Evolutionary conservation across 306 rosid genomes (phyloP).

Genomic region (Quercus glauca): DNA sequence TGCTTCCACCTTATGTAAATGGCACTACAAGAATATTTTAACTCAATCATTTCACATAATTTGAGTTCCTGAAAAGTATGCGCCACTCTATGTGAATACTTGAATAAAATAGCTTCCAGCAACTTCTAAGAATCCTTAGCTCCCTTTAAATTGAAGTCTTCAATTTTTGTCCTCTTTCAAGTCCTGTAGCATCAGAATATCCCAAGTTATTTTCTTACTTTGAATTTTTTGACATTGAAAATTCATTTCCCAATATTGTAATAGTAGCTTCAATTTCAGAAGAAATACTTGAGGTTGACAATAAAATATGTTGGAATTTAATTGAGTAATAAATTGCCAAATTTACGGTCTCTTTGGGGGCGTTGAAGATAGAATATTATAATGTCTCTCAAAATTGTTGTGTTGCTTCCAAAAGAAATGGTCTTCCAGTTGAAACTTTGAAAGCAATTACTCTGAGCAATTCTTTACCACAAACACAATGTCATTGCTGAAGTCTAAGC

Average conservation of each 20-base stretch:
- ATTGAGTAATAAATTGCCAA: neutral
- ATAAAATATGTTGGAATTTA: neutral
- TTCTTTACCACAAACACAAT: neutral
- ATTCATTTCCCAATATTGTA: neutral
- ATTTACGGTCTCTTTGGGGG: neutral
- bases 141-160: neutral
- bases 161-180: neutral
- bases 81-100: slow-evolving; percentile 9
- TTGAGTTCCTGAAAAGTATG: neutral
- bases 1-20: slow-evolving; percentile 16
- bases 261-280: neutral
- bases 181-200: neutral
- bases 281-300: neutral
- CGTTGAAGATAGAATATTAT: too few species aligned
- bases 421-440: neutral
- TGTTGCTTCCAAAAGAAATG: neutral
- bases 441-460: neutral
- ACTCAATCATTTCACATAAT: slow-evolving; percentile 4
- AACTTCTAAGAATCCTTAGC: neutral
- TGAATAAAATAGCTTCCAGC: neutral
- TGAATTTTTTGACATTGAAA: neutral
- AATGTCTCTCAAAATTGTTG: neutral
- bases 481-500: neutral
- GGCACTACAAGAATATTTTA: slow-evolving; percentile 19
- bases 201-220: neutral